Percentiles rank a stretch among this genome's conserved stretches.
Evolutionary conservation across 495 filamentous ascomycete species (phyloP).

Genomic region (Penicillium macrosclerotiorum): DNA sequence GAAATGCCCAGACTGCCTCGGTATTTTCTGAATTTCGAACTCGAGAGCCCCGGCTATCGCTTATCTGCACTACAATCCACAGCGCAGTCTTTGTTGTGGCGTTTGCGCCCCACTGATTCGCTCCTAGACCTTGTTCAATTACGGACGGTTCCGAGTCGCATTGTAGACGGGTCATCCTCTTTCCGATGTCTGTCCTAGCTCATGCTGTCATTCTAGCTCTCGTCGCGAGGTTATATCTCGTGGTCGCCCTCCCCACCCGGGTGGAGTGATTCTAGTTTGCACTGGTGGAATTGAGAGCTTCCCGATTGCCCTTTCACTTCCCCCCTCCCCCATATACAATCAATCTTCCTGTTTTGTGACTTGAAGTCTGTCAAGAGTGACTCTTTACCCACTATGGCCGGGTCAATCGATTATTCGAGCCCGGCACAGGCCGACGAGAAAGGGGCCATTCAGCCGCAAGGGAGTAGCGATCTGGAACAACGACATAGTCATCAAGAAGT

Average conservation of each 20-base stretch:
- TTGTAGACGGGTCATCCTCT: background rate
- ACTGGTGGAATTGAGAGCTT: background rate
- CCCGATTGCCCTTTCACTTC: no score
- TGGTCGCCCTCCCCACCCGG: background rate
- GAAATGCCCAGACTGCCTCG: conserved; percentile 24
- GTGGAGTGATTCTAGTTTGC: background rate
- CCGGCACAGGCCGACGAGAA: conserved; percentile 29
- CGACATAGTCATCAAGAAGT: conserved; percentile 28
- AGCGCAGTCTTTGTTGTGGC: background rate
- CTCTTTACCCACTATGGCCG: conserved; percentile 14
- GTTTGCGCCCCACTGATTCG: conserved; percentile 4
- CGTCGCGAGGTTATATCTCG: conserved; percentile 2
- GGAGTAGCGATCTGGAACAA: conserved; percentile 15
- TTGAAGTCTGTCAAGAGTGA: no score
- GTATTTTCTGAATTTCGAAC: conserved; percentile 25
- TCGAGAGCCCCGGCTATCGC: conserved; percentile 23
- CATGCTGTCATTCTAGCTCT: background rate
- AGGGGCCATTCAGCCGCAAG: conserved; percentile 9
- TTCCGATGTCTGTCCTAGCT: background rate
- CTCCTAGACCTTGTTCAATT: background rate
- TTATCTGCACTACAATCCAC: conserved; percentile 6
- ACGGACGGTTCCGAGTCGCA: conserved; percentile 6
- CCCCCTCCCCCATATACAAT: no score
- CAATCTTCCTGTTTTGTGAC: no score
- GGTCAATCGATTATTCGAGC: conserved; percentile 15